These are phyloP conservation scores for Tilletia setariae DNA, from an alignment of 1,284 basidiomycete genomes.

Conservation along the genomic window DNA sequence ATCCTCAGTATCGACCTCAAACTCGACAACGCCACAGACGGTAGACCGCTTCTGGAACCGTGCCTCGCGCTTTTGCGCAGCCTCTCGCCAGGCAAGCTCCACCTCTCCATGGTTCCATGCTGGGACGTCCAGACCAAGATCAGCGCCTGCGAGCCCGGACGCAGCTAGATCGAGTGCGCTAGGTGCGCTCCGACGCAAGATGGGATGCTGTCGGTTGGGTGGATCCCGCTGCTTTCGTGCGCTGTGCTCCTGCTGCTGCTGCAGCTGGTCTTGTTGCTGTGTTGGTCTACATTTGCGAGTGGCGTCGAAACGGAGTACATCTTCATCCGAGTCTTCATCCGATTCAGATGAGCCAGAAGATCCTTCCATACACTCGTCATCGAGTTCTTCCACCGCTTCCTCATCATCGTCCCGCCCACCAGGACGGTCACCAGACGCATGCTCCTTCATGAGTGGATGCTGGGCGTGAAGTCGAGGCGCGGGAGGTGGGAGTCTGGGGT, in stretches of 20 bases:
- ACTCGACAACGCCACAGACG: constrained; percentile 1
- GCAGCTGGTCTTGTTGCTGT: no score
- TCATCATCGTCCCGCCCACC: not conserved
- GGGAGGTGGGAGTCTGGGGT: not conserved
- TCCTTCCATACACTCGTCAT: not conserved
- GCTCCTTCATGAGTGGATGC: not conserved
- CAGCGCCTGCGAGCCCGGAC: not conserved
- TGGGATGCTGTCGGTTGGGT: not conserved
- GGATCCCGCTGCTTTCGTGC: not conserved
- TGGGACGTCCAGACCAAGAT: not conserved
- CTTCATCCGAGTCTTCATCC: not conserved
- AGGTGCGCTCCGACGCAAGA: not conserved
- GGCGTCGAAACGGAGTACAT: no score
- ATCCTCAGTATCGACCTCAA: not conserved
- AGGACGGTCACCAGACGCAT: not conserved
- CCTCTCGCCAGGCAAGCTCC: not conserved
- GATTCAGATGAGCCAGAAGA: not conserved
- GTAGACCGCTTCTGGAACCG: constrained; percentile 1
- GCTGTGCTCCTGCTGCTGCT: not conserved
- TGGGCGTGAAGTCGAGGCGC: not conserved
- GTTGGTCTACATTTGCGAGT: no score
- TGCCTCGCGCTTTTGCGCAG: not conserved
- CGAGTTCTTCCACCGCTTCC: not conserved
- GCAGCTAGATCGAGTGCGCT: not conserved
- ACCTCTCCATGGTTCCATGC: not conserved